These are phyloP conservation scores for Dothistroma pini DNA, from an alignment of 2,329 filamentous ascomycete species.

Conservation along the genomic window DNA sequence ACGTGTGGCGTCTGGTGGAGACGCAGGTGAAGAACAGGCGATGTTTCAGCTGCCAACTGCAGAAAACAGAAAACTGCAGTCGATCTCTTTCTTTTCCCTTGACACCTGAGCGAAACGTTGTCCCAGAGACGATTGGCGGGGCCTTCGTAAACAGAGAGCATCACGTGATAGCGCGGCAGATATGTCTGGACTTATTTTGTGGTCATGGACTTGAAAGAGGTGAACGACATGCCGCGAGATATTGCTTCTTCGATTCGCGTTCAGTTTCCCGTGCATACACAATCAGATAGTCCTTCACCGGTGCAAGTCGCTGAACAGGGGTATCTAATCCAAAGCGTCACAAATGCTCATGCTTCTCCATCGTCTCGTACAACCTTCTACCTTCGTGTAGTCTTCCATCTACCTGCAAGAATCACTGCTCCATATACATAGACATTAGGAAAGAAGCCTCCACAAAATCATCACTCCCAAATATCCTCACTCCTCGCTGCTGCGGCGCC, in stretches of 20 bases:
- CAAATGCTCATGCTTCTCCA: not conserved
- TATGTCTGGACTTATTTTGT: not conserved
- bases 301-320: not conserved
- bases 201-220: too few relatives aligned
- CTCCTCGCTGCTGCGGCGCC: slow-evolving; percentile 32
- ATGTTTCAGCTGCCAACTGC: not conserved
- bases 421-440: slow-evolving; percentile 31
- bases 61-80: not conserved
- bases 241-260: too few relatives aligned
- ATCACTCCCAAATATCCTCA: slow-evolving; percentile 41
- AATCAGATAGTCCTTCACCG: too few relatives aligned
- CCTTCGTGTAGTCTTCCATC: not conserved
- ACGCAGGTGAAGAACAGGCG: not conserved
- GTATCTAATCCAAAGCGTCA: not conserved
- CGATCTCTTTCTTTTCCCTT: not conserved
- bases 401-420: not conserved
- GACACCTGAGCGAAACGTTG: not conserved
- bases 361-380: not conserved
- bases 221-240: too few relatives aligned
- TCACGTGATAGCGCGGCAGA: not conserved
- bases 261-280: too few relatives aligned
- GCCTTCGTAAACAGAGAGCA: not conserved
- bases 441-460: slow-evolving; percentile 72
- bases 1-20: not conserved
- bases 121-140: not conserved